These are phyloP conservation scores for Fusarium proliferatum DNA, from an alignment of 2,329 filamentous ascomycete genomes.

Conservation along the genomic window DNA sequence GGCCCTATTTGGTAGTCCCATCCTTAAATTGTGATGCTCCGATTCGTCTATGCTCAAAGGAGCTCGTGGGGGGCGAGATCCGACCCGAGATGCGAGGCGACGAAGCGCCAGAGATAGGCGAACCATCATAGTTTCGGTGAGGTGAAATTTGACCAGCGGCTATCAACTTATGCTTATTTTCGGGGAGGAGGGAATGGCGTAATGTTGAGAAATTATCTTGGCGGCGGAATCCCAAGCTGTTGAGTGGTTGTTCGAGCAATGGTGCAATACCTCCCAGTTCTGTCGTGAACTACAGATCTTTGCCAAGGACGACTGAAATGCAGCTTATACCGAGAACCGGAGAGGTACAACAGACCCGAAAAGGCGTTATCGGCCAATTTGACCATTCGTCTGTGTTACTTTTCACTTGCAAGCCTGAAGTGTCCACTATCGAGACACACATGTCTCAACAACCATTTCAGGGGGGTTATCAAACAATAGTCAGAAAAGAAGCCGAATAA, in stretches of 20 bases:
- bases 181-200: background rate
- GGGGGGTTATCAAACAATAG: background rate
- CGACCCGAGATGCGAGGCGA: background rate
- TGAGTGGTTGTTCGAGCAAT: background rate
- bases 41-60: background rate
- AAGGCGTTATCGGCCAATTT: too few species aligned
- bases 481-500: background rate
- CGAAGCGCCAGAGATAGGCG: background rate
- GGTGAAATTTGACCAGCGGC: background rate
- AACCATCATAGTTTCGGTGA: background rate
- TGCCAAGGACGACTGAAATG: background rate
- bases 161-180: background rate
- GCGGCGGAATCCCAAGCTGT: background rate
- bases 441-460: background rate
- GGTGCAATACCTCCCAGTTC: background rate
- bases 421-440: background rate
- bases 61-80: background rate
- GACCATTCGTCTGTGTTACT: rapidly evolving
- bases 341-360: background rate
- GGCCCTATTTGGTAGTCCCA: rapidly evolving
- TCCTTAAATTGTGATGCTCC: rapidly evolving
- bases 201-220: background rate
- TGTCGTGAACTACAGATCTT: background rate
- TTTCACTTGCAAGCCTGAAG: background rate
- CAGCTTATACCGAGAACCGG: background rate